Evolutionary conservation across 768 basidiomycete genomes (phyloP).

Genomic region (Pleurotus pulmonarius): DNA sequence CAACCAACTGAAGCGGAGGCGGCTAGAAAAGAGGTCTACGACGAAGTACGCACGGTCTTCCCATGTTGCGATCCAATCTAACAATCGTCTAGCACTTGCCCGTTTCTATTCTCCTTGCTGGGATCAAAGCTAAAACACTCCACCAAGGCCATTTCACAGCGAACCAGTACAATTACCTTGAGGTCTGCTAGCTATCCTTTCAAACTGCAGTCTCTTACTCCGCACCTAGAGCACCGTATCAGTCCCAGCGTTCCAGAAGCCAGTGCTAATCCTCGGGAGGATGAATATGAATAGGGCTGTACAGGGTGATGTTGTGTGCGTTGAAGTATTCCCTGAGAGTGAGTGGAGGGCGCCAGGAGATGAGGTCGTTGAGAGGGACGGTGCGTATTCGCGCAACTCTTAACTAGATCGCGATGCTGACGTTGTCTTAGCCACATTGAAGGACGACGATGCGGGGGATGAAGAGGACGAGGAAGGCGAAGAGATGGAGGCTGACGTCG

Average conservation of each 20-base stretch:
- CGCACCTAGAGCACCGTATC: constrained; percentile 71
- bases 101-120: constrained; percentile 65
- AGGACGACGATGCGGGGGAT: constrained; percentile 84
- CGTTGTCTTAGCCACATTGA: constrained; percentile 59
- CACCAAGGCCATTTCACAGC: constrained; percentile 95
- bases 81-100: constrained; percentile 37
- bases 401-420: constrained; percentile 18
- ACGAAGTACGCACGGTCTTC: constrained; percentile 49
- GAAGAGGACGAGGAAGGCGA: constrained; percentile 52
- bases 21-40: constrained; percentile 62
- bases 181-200: constrained; percentile 46
- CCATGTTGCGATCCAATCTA: background rate
- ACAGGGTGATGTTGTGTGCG: constrained; percentile 87
- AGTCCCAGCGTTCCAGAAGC: constrained; percentile 64
- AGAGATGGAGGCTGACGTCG: constrained; percentile 12
- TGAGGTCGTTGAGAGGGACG: constrained; percentile 92
- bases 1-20: constrained; percentile 57
- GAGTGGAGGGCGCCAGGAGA: constrained; percentile 94
- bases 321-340: constrained; percentile 80
- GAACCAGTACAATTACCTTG: constrained; percentile 93
- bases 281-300: constrained; percentile 96
- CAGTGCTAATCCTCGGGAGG: constrained; percentile 80
- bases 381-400: constrained; percentile 34
- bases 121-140: constrained; percentile 78
- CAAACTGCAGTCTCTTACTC: background rate